Percentiles rank a stretch among this genome's conserved stretches.
phyloP scores from a whole-genome alignment of 2,329 filamentous ascomycete genomes.

The Aureobasidium zeae region DNA sequence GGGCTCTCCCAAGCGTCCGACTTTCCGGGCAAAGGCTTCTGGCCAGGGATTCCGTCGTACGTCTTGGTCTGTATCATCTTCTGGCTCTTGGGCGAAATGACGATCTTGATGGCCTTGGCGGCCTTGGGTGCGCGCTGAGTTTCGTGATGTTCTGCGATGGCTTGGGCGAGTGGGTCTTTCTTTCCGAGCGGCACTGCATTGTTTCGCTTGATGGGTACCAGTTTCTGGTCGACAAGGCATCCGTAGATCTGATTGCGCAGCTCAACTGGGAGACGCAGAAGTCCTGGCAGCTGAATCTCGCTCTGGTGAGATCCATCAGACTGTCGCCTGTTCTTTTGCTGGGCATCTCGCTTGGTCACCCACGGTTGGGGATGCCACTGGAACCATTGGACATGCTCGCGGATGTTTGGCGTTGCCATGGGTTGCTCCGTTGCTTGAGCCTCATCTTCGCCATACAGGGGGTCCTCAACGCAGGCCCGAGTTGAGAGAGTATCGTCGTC shows the following conservation, averaged over 20 bases:
- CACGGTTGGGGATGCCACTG: no score
- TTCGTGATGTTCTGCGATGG: background rate
- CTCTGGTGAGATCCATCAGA: no score
- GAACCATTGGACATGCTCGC: no score
- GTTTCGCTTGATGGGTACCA: conserved; percentile 1
- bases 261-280: conserved; percentile 4
- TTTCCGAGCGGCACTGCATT: background rate
- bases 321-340: no score
- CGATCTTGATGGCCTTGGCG: background rate
- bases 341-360: no score
- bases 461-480: no score
- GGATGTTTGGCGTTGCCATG: no score
- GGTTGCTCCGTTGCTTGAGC: no score
- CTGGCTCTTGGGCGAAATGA: background rate
- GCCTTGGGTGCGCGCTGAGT: background rate
- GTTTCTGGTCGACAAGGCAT: background rate
- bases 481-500: no score
- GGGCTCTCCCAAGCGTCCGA: background rate
- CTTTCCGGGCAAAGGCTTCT: background rate
- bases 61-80: background rate
- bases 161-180: background rate
- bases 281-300: background rate
- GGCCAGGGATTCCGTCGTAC: conserved; percentile 1
- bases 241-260: conserved; percentile 12
- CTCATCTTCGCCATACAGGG: no score